Percentiles rank a stretch among this genome's conserved stretches.
phyloP scores from a whole-genome alignment of 768 basidiomycete species.

The Podaxis sp. region DNA sequence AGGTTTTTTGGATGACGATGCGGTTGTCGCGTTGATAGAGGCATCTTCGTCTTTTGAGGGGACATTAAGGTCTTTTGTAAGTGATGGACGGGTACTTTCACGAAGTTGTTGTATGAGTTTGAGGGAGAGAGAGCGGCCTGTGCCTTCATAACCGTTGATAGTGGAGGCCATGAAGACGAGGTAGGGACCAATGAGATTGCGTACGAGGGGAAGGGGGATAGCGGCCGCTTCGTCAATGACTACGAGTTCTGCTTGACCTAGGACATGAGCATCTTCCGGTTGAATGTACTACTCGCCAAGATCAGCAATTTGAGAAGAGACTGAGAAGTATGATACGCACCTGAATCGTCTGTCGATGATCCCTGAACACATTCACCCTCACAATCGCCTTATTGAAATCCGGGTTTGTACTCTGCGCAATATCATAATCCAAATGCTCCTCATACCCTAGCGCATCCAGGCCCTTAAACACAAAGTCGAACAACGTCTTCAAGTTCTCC shows the following conservation, averaged over 20 bases:
- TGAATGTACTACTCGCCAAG: constrained; percentile 80
- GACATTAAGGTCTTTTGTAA: constrained; percentile 57
- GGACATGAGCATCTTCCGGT: constrained; percentile 96
- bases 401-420: constrained; percentile 91
- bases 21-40: constrained; percentile 26
- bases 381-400: constrained; percentile 96
- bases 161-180: constrained; percentile 99
- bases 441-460: constrained; percentile 94
- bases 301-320: constrained; percentile 3
- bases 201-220: constrained; percentile 93
- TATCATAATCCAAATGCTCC: constrained; percentile 97
- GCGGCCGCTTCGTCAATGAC: constrained; percentile 99
- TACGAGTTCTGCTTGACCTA: constrained; percentile 96
- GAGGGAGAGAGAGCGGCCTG: constrained; percentile 96
- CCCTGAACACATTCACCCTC: constrained; percentile 89
- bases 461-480: constrained; percentile 97
- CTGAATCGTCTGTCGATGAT: constrained; percentile 96
- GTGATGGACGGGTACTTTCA: constrained; percentile 81
- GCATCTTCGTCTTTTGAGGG: constrained; percentile 39
- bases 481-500: constrained; percentile 96
- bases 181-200: constrained; percentile 92
- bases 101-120: constrained; percentile 97
- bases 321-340: constrained; percentile 39
- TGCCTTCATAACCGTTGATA: constrained; percentile 99
- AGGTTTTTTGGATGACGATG: constrained; percentile 53